Evolutionary conservation across 192 early-diverging fungal species (phyloP).

Genomic region (Backusella tuberculispora): DNA sequence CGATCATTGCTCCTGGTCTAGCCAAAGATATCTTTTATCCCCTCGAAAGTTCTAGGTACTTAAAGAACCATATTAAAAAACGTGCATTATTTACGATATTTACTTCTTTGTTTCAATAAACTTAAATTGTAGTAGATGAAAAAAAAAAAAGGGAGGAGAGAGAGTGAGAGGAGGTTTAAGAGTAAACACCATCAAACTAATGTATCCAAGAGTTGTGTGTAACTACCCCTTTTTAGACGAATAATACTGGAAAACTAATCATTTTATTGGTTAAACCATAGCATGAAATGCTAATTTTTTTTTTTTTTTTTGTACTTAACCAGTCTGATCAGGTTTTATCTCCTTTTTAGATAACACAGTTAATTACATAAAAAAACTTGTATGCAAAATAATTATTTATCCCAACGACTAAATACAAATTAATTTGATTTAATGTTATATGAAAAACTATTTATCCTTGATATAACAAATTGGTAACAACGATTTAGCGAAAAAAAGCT

Average conservation of each 20-base stretch:
- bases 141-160: no score
- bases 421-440: no score
- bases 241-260: background rate
- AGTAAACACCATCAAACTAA: background rate
- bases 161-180: background rate
- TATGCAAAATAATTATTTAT: no score
- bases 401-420: no score
- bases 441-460: no score
- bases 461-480: no score
- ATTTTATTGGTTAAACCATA: constrained; percentile 5
- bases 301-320: background rate
- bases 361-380: background rate
- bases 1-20: no score
- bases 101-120: background rate
- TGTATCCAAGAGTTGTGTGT: background rate
- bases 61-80: background rate
- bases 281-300: background rate
- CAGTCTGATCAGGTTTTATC: background rate
- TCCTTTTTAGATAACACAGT: background rate
- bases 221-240: background rate
- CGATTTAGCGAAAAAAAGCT: no score
- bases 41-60: background rate
- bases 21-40: background rate
- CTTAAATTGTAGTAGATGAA: background rate
- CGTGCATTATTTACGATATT: background rate